A percentile compares a stretch with the other conserved stretches of the same genome.
Evolutionary conservation across 139 green algal species (phyloP).

Genomic region (Eudorina sp.): DNA sequence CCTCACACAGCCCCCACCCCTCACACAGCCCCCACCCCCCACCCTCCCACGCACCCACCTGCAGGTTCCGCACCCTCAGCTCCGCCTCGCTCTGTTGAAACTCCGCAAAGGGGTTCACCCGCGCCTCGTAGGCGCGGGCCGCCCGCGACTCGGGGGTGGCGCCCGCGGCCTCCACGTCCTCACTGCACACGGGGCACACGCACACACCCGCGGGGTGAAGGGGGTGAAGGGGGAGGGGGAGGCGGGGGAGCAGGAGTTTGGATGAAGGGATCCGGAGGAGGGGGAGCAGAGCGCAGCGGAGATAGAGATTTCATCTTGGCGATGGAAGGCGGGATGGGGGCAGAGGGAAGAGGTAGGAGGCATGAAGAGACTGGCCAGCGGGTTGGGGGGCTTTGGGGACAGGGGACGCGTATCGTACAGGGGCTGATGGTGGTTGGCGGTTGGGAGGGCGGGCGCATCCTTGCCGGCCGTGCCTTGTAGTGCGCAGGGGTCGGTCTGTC

Average conservation of each 20-base stretch:
- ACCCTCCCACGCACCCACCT: background rate
- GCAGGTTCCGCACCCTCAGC: slow-evolving; percentile 37
- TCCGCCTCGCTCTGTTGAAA: slow-evolving; percentile 69
- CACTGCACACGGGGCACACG: background rate
- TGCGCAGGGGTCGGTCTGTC: no score
- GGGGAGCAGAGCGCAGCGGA: background rate
- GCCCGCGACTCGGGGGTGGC: slow-evolving; percentile 37
- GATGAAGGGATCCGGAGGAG: background rate
- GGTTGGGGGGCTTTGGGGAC: no score
- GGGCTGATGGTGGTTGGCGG: no score
- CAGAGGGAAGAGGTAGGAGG: no score
- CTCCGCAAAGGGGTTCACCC: slow-evolving; percentile 70
- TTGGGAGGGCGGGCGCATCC: no score
- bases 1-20: background rate
- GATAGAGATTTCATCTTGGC: no score
- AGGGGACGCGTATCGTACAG: no score
- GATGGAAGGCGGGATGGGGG: no score
- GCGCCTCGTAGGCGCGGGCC: slow-evolving; percentile 65
- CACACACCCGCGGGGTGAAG: no score
- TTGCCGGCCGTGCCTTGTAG: no score
- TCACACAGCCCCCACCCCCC: background rate
- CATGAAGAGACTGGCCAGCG: no score
- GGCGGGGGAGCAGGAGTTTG: background rate
- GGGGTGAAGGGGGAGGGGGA: background rate
- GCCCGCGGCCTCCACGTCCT: slow-evolving; percentile 10